A percentile compares a stretch with the other conserved stretches of the same genome.
These are phyloP conservation scores for Aureobasidium musti DNA, from an alignment of 2,329 filamentous ascomycete genomes.

Conservation along the genomic window DNA sequence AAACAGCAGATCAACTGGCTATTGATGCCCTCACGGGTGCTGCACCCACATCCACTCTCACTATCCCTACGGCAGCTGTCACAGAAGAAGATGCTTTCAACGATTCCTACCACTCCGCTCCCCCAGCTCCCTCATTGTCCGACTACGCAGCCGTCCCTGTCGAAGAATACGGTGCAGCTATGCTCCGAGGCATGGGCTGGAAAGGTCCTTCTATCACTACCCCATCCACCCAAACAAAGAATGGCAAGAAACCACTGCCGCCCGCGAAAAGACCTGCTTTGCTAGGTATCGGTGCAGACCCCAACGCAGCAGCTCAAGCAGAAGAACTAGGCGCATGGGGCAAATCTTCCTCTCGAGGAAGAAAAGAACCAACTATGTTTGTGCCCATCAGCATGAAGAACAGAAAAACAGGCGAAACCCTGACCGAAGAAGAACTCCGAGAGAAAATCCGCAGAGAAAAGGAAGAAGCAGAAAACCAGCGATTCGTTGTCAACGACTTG, in stretches of 20 bases:
- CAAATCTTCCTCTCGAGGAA: slow-evolving; percentile 58
- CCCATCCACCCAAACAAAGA: background rate
- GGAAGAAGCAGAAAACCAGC: slow-evolving; percentile 11
- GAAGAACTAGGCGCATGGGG: slow-evolving; percentile 81
- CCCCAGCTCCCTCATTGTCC: slow-evolving; percentile 73
- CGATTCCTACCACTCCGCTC: slow-evolving; percentile 69
- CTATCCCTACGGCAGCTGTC: slow-evolving; percentile 44
- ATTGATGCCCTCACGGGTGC: slow-evolving; percentile 51
- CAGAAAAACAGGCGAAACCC: slow-evolving; percentile 62
- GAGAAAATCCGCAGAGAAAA: slow-evolving; percentile 28
- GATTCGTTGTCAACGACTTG: background rate
- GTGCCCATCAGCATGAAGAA: slow-evolving; percentile 64
- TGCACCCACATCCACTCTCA: slow-evolving; percentile 41
- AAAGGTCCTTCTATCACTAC: slow-evolving; percentile 54
- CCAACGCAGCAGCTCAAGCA: slow-evolving; percentile 61
- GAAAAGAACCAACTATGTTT: slow-evolving; percentile 58
- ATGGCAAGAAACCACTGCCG: slow-evolving; percentile 14
- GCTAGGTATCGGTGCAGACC: slow-evolving; percentile 85
- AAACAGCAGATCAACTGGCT: slow-evolving; percentile 60
- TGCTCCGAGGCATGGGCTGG: slow-evolving; percentile 95
- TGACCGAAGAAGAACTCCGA: slow-evolving; percentile 64
- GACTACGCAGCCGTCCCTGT: slow-evolving; percentile 89
- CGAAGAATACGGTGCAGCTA: slow-evolving; percentile 88
- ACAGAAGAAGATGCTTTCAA: slow-evolving; percentile 69
- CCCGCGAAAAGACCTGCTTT: slow-evolving; percentile 65